phyloP scores from a whole-genome alignment of 352 stramenopile genomes.

The Blastocystis sp. region DNA sequence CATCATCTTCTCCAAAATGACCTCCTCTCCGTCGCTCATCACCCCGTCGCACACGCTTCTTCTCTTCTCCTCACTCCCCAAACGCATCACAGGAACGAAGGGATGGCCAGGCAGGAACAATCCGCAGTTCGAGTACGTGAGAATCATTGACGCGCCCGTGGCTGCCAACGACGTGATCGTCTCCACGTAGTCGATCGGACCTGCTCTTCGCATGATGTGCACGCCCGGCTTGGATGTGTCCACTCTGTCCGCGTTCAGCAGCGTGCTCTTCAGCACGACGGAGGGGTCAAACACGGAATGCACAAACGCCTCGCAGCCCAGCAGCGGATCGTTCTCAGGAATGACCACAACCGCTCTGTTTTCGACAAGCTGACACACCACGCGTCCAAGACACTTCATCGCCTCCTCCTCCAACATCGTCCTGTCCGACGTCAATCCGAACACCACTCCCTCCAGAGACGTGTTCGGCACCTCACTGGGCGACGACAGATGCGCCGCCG shows the following conservation, averaged over 20 bases:
- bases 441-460: neutral
- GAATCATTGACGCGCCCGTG: neutral
- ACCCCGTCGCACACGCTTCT: slow-evolving; percentile 24
- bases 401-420: neutral
- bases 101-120: slow-evolving; percentile 55
- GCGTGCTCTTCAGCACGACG: neutral
- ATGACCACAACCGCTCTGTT: slow-evolving; percentile 61
- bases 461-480: too few species aligned
- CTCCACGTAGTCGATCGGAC: slow-evolving; percentile 58
- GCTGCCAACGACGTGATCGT: slow-evolving; percentile 55
- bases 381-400: neutral
- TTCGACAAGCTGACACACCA: neutral
- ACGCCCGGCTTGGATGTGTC: slow-evolving; percentile 10
- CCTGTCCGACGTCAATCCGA: neutral
- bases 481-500: neutral
- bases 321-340: slow-evolving; percentile 52
- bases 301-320: neutral
- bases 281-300: neutral
- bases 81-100: slow-evolving; percentile 51
- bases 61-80: neutral
- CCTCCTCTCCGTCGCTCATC: slow-evolving; percentile 10
- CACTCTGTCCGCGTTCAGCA: neutral
- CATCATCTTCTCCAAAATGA: slow-evolving; percentile 11
- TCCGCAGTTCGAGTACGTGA: neutral
- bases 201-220: slow-evolving; percentile 64